A percentile compares a stretch with the other conserved stretches of the same genome.
These are phyloP conservation scores for Aspergillus sp. DNA, from an alignment of 2,329 filamentous ascomycete genomes.

Conservation along the genomic window DNA sequence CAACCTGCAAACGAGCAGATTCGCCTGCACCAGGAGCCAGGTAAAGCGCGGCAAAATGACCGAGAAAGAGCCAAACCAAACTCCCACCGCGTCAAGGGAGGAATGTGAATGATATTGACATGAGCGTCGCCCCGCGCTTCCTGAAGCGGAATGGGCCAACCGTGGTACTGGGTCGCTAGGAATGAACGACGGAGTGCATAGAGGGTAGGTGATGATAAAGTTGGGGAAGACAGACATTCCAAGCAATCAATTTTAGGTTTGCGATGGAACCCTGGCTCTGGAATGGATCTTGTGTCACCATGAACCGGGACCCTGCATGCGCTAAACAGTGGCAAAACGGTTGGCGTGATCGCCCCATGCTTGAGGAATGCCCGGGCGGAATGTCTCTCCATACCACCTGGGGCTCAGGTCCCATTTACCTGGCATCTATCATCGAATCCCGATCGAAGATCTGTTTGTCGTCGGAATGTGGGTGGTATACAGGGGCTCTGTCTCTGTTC, in stretches of 20 bases:
- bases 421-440: neutral
- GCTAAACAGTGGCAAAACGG: neutral
- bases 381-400: neutral
- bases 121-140: neutral
- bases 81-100: neutral
- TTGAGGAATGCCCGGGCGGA: neutral
- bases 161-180: conserved; percentile 2
- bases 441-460: no score
- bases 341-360: neutral
- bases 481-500: no score
- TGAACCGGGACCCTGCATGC: neutral
- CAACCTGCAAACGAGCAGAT: no score
- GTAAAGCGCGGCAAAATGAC: no score
- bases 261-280: conserved; percentile 1
- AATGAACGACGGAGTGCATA: conserved; percentile 3
- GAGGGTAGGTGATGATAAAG: conserved; percentile 1
- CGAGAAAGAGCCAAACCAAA: no score
- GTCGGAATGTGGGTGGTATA: no score
- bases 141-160: neutral
- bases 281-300: conserved; percentile 5
- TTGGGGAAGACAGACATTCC: conserved; percentile 3
- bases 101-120: neutral
- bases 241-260: neutral
- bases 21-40: no score
- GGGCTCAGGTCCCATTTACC: neutral